Conservation (phyloP, 371 early-diverging fungal species). For the Fennellomyces sp. region DNA sequence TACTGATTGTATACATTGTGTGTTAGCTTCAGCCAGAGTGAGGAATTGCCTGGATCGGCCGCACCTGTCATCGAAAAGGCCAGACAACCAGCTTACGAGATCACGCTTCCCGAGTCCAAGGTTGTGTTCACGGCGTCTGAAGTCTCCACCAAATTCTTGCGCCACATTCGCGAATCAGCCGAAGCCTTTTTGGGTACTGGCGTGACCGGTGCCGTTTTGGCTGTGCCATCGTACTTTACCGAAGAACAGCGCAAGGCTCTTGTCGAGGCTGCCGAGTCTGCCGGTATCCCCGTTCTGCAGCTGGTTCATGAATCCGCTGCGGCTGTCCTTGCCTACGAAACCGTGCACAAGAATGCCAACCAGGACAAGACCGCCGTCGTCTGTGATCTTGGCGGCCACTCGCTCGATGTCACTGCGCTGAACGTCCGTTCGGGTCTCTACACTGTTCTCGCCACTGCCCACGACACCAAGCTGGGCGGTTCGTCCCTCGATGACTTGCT, state of each 20-base stretch:
- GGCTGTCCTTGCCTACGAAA: conserved; percentile 93
- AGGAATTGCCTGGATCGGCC: conserved; percentile 54
- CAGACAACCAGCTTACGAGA: conserved; percentile 78
- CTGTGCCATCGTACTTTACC: conserved; percentile 93
- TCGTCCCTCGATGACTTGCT: conserved; percentile 91
- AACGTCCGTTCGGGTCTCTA: conserved; percentile 89
- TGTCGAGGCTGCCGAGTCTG: conserved; percentile 79
- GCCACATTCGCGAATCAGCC: conserved; percentile 85
- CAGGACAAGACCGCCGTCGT: conserved; percentile 87
- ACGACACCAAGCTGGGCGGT: conserved; percentile 91
- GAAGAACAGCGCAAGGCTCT: conserved; percentile 86
- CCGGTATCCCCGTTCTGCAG: conserved; percentile 90
- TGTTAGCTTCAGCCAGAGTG: conserved; percentile 43
- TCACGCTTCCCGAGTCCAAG: conserved; percentile 67
- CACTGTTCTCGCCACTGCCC: conserved; percentile 83
- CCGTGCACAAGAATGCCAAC: conserved; percentile 64
- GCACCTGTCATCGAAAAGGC: conserved; percentile 71
- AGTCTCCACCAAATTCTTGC: conserved; percentile 79
- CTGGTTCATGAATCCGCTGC: conserved; percentile 96
- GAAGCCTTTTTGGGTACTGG: conserved; percentile 83
- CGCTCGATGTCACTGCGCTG: conserved; percentile 92
- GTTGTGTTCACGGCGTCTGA: conserved; percentile 69
- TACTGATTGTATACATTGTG: too few species aligned
- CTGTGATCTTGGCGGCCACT: conserved; percentile 97
- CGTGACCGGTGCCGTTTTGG: conserved; percentile 90